A percentile compares a stretch with the other conserved stretches of the same genome.
phyloP scores from a whole-genome alignment of 1,284 basidiomycete species.

The Moesziomyces antarcticus region DNA sequence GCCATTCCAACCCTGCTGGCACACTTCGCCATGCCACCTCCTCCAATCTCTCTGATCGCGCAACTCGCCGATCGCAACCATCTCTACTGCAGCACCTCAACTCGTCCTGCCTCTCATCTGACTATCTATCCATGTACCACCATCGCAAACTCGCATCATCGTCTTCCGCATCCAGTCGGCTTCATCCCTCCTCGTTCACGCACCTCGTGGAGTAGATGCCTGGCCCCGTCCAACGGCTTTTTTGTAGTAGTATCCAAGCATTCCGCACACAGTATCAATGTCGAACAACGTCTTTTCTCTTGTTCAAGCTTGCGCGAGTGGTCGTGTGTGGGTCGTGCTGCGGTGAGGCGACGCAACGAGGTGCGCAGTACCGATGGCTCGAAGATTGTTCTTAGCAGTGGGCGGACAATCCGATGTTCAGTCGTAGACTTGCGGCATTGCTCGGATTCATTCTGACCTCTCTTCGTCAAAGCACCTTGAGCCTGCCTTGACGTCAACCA shows the following conservation, averaged over 20 bases:
- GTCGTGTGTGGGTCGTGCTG: too few relatives aligned
- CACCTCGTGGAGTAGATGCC: slow-evolving; percentile 13
- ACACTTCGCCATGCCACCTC: slow-evolving; percentile 12
- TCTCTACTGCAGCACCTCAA: neutral
- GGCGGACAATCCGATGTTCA: too few relatives aligned
- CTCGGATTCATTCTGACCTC: too few relatives aligned
- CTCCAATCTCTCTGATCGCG: neutral
- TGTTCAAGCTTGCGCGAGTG: neutral
- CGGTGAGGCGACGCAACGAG: too few relatives aligned
- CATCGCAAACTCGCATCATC: neutral
- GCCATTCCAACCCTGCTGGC: slow-evolving; percentile 3
- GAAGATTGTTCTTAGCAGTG: too few relatives aligned
- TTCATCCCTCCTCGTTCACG: slow-evolving; percentile 24
- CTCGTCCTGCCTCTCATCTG: neutral
- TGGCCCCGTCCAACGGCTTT: slow-evolving; percentile 36
- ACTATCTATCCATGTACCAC: slow-evolving; percentile 18
- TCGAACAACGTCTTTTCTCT: slow-evolving; percentile 9
- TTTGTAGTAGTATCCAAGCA: slow-evolving; percentile 41
- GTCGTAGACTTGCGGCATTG: too few relatives aligned
- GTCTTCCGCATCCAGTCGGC: slow-evolving; percentile 32
- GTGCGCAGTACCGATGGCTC: too few relatives aligned
- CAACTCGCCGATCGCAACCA: neutral
- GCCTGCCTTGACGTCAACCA: too few relatives aligned
- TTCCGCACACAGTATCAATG: slow-evolving; percentile 10
- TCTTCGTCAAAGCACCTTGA: too few relatives aligned